phyloP scores from a whole-genome alignment of 2,329 filamentous ascomycete species.

The Metarhizium guizhouense region DNA sequence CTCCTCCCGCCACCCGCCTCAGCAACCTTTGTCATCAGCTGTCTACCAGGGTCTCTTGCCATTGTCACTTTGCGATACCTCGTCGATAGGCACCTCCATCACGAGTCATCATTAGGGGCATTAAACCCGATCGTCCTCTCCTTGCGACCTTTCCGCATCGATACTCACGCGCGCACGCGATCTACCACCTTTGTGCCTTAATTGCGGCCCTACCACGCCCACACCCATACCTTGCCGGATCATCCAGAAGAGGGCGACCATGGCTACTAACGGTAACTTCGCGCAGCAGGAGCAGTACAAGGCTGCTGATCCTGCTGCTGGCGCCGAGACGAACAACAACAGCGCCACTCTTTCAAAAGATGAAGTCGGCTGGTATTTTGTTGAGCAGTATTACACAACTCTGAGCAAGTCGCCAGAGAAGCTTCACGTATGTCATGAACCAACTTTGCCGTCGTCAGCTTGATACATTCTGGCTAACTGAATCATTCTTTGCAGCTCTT shows the following conservation, averaged over 20 bases:
- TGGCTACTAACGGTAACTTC: conserved; percentile 51
- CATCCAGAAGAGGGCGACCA: conserved; percentile 20
- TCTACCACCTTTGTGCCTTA: neutral
- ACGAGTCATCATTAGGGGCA: neutral
- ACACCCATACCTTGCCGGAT: conserved; percentile 3
- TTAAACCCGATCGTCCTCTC: neutral
- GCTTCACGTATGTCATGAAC: conserved; percentile 56
- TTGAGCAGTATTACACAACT: conserved; percentile 98
- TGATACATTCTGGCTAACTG: neutral
- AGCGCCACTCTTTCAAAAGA: conserved; percentile 62
- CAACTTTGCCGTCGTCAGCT: neutral
- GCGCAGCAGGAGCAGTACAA: conserved; percentile 35
- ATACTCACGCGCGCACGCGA: neutral
- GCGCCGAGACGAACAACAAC: conserved; percentile 23
- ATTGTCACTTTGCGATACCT: neutral
- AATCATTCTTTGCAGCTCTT: conserved; percentile 52
- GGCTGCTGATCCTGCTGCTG: conserved; percentile 28
- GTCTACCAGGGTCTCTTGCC: conserved; percentile 4
- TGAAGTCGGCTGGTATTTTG: conserved; percentile 98
- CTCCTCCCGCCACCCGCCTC: neutral
- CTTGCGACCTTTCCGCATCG: neutral
- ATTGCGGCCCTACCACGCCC: conserved; percentile 6
- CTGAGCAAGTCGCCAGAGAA: conserved; percentile 90
- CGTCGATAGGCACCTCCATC: neutral
- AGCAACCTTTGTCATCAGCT: conserved; percentile 10